These are phyloP conservation scores for Colletotrichum tamarilloi DNA, from an alignment of 2,329 filamentous ascomycete genomes.

Conservation along the genomic window DNA sequence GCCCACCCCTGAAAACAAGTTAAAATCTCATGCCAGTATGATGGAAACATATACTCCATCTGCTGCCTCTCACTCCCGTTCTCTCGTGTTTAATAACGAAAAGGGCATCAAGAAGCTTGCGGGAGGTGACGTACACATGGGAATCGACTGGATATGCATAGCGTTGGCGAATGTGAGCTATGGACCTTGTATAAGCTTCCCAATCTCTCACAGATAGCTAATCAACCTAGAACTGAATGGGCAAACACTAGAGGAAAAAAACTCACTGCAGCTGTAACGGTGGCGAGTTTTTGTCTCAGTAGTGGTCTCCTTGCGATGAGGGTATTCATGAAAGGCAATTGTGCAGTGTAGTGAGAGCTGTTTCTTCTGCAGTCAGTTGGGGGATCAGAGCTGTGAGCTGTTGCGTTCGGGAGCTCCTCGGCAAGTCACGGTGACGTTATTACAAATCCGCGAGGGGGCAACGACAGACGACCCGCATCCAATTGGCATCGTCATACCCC, in stretches of 20 bases:
- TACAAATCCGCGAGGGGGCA: slow-evolving; percentile 14
- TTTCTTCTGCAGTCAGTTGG: neutral
- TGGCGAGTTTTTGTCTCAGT: slow-evolving; percentile 45
- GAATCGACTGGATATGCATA: slow-evolving; percentile 91
- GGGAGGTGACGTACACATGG: slow-evolving; percentile 76
- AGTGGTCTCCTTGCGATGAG: slow-evolving; percentile 50
- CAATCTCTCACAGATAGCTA: neutral
- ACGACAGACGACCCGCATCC: neutral
- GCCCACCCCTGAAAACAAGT: slow-evolving; percentile 72
- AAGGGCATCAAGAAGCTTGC: neutral
- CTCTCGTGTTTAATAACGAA: neutral
- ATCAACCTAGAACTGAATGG: neutral
- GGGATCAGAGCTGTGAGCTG: neutral
- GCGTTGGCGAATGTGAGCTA: slow-evolving; percentile 54
- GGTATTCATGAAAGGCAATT: slow-evolving; percentile 53
- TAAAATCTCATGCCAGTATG: slow-evolving; percentile 30
- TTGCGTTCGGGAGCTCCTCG: neutral
- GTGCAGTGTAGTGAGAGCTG: neutral
- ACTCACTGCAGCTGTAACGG: slow-evolving; percentile 45
- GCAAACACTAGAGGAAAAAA: neutral
- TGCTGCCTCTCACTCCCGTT: neutral
- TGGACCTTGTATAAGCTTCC: slow-evolving; percentile 38
- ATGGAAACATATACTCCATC: neutral
- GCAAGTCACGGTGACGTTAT: slow-evolving; percentile 35
- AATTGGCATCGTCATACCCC: slow-evolving; percentile 9